These are phyloP conservation scores for Candida loeiensis DNA, from an alignment of 805 yeast species.

Conservation along the genomic window DNA sequence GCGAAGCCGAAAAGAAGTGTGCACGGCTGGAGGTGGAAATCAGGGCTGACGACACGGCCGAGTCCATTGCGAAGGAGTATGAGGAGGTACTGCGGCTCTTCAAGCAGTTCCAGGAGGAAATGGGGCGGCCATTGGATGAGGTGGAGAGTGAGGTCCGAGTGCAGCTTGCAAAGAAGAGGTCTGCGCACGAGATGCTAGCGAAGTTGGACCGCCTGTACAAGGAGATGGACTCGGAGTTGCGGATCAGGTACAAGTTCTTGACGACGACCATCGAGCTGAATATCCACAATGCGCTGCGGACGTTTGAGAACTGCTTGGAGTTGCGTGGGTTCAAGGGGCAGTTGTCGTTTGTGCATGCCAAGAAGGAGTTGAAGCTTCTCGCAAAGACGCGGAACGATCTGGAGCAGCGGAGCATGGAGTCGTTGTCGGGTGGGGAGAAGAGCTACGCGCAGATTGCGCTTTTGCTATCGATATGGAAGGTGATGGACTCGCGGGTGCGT, in stretches of 20 bases:
- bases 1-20: slow-evolving; percentile 41
- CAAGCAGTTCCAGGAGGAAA: slow-evolving; percentile 46
- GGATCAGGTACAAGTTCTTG: slow-evolving; percentile 30
- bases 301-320: slow-evolving; percentile 57
- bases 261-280: slow-evolving; percentile 30
- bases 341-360: slow-evolving; percentile 57
- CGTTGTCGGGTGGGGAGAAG: slow-evolving; percentile 95
- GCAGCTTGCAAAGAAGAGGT: slow-evolving; percentile 29
- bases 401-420: slow-evolving; percentile 64
- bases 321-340: slow-evolving; percentile 73
- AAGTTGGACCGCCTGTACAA: slow-evolving; percentile 33
- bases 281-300: slow-evolving; percentile 29
- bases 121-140: slow-evolving; percentile 56
- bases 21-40: slow-evolving; percentile 43
- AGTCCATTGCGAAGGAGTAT: slow-evolving; percentile 49
- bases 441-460: slow-evolving; percentile 90
- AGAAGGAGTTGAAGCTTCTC: slow-evolving; percentile 49
- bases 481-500: slow-evolving; percentile 81
- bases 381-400: slow-evolving; percentile 61
- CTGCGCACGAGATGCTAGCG: slow-evolving; percentile 40
- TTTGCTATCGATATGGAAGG: slow-evolving; percentile 85
- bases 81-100: slow-evolving; percentile 44
- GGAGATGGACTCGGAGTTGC: slow-evolving; percentile 28
- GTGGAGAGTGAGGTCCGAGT: slow-evolving; percentile 34
- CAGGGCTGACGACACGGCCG: slow-evolving; percentile 39